Evolutionary conservation across 2,329 filamentous ascomycete genomes (phyloP).

Genomic region (Colletotrichum sp.): DNA sequence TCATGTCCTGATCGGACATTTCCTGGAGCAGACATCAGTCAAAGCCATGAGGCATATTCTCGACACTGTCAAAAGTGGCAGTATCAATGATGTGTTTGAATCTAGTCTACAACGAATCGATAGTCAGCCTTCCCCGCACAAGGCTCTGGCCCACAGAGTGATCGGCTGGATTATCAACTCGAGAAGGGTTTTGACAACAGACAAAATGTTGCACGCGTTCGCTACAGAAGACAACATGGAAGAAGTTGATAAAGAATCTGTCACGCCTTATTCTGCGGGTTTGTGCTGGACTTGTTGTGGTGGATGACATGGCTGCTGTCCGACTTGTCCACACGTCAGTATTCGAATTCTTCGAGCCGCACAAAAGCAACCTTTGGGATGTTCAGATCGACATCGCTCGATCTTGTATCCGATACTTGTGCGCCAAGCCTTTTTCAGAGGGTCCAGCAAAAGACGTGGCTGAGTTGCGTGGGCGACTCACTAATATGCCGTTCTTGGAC

Average conservation of each 20-base stretch:
- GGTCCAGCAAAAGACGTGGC: not conserved
- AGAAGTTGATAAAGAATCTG: fast-evolving
- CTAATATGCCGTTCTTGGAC: not conserved
- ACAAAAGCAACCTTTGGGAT: not conserved
- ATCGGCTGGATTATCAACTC: not conserved
- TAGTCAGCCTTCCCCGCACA: not conserved
- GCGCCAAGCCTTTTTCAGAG: not conserved
- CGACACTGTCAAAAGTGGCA: not conserved
- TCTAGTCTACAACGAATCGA: not conserved
- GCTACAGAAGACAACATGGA: not conserved
- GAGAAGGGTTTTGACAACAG: not conserved
- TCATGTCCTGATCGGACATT: fast-evolving
- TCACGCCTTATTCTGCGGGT: not conserved
- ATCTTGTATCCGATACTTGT: not conserved
- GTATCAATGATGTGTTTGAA: not conserved
- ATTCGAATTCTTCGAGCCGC: not conserved
- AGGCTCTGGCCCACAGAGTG: not conserved
- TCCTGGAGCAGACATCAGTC: not conserved
- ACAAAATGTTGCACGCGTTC: not conserved
- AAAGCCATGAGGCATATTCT: not conserved
- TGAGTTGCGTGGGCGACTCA: not conserved
- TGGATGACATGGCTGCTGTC: not conserved
- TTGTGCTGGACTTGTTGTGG: not conserved
- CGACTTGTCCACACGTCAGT: not conserved
- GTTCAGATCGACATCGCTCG: not conserved